A percentile compares a stretch with the other conserved stretches of the same genome.
Evolutionary conservation across 148 eudicot genomes (phyloP).

Genomic region (Dysphania ambrosioides): DNA sequence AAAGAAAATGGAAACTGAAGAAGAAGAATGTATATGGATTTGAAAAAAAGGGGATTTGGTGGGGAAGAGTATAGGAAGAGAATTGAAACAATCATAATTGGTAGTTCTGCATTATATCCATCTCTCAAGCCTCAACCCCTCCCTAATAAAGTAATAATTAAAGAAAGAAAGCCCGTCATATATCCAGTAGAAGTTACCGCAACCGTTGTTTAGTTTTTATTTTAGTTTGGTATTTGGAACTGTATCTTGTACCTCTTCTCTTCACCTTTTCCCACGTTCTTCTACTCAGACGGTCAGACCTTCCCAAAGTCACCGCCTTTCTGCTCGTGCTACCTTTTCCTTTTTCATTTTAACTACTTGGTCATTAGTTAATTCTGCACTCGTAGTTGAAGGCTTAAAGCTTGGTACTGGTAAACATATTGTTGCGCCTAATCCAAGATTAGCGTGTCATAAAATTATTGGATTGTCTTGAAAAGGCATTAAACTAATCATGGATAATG

Average conservation of each 20-base stretch:
- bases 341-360: neutral
- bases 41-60: no score
- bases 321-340: neutral
- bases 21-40: no score
- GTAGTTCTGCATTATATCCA: no score
- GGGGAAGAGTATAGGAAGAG: no score
- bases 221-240: neutral
- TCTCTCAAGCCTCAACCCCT: no score
- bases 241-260: neutral
- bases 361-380: neutral
- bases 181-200: no score
- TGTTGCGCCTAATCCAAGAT: constrained; percentile 1
- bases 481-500: neutral
- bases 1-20: no score
- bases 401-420: neutral
- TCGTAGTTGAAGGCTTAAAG: neutral
- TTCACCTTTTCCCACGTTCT: constrained; percentile 5
- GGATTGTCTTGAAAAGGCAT: no score
- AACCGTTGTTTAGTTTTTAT: neutral
- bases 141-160: no score
- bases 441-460: neutral
- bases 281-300: neutral
- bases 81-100: no score
- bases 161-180: no score
- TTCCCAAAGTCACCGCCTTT: no score